phyloP scores from a whole-genome alignment of 2,329 filamentous ascomycete genomes.

The Sporothrix curviconia region DNA sequence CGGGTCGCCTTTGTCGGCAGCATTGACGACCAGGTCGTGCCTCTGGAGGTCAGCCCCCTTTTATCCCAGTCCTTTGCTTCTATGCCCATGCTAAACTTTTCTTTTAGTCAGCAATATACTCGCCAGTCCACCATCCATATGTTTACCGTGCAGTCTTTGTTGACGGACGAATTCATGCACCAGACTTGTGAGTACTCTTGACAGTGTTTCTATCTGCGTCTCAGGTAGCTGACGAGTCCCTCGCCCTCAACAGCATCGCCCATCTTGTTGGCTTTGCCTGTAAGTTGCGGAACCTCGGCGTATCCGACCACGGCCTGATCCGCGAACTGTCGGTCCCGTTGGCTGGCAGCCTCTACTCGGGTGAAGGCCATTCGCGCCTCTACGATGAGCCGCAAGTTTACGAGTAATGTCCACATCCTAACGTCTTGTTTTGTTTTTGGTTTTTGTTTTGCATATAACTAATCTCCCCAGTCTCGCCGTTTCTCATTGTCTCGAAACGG shows the following conservation, averaged over 20 bases:
- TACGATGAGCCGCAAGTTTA: conserved; percentile 89
- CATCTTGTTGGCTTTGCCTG: conserved; percentile 89
- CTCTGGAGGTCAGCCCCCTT: conserved; percentile 61
- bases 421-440: too few relatives aligned
- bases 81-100: background rate
- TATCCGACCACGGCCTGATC: conserved; percentile 88
- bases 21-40: conserved; percentile 94
- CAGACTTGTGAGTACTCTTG: conserved; percentile 81
- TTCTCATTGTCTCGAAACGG: conserved; percentile 67
- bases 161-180: conserved; percentile 83
- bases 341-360: conserved; percentile 83
- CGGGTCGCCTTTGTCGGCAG: conserved; percentile 85
- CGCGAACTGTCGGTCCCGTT: conserved; percentile 82
- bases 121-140: conserved; percentile 79
- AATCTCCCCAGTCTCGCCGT: conserved; percentile 51
- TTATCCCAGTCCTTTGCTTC: background rate
- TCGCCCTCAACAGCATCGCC: conserved; percentile 53
- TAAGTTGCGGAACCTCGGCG: conserved; percentile 86
- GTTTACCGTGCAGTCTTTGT: conserved; percentile 96
- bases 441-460: too few relatives aligned
- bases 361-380: conserved; percentile 86
- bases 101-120: conserved; percentile 69
- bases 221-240: background rate
- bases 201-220: background rate
- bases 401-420: too few relatives aligned